Evolutionary conservation across 208 protist species (phyloP).

Genomic region (Acanthamoeba triangularis): DNA sequence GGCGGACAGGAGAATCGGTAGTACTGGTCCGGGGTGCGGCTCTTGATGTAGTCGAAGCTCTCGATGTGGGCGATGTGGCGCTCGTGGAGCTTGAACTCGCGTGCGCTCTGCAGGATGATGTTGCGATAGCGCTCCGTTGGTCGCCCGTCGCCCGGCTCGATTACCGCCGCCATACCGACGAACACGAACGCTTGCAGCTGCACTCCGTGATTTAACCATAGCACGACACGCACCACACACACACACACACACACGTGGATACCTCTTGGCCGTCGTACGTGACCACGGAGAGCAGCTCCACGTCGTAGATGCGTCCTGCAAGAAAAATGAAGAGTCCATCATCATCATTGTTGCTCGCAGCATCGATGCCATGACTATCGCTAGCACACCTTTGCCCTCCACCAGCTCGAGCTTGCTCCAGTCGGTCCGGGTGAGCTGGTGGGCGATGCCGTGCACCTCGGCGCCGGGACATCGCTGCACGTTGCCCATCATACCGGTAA

Average conservation of each 20-base stretch:
- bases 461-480: background rate
- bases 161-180: background rate
- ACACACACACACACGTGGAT: too few species aligned
- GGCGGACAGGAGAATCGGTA: background rate
- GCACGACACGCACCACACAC: background rate
- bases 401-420: background rate
- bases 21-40: background rate
- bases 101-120: slow-evolving; percentile 14
- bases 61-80: slow-evolving; percentile 36
- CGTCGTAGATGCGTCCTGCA: background rate
- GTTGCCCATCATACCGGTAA: slow-evolving; percentile 2
- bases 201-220: too few species aligned
- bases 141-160: background rate
- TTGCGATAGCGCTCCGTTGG: slow-evolving; percentile 1
- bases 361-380: too few species aligned
- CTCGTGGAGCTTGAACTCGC: background rate
- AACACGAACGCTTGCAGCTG: background rate
- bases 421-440: background rate
- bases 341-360: background rate
- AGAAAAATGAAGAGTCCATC: background rate
- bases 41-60: slow-evolving; percentile 12
- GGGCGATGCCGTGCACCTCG: slow-evolving; percentile 24
- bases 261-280: background rate
- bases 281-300: background rate
- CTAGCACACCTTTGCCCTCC: slow-evolving; percentile 6